These are phyloP conservation scores for Paramecium tetraurelia DNA, from an alignment of 73 alveolate species.

Conservation along the genomic window DNA sequence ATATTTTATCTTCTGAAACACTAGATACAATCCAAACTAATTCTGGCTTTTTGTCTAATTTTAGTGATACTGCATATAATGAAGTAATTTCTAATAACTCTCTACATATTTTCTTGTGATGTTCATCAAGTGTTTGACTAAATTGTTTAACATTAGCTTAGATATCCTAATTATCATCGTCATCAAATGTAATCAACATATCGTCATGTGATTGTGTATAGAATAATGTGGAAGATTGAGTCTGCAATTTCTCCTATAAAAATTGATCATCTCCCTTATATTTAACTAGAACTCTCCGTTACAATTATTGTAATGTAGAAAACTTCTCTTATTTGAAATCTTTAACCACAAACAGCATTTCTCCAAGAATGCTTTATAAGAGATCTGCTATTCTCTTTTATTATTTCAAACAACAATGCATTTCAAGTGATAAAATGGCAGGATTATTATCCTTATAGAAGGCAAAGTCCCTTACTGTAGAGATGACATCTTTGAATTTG, in stretches of 20 bases:
- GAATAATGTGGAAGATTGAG: background rate
- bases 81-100: background rate
- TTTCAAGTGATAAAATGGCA: constrained; percentile 88
- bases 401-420: constrained; percentile 86
- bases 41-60: background rate
- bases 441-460: constrained; percentile 79
- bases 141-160: background rate
- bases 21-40: background rate
- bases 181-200: background rate
- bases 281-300: background rate
- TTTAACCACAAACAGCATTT: constrained; percentile 57
- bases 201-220: background rate
- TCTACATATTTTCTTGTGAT: background rate
- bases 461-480: constrained; percentile 80
- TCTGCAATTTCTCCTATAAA: background rate
- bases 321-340: constrained; percentile 16
- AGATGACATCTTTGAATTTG: constrained; percentile 75
- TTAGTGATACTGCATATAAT: background rate
- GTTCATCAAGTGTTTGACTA: background rate
- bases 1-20: background rate
- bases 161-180: background rate
- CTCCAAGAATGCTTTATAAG: constrained; percentile 76
- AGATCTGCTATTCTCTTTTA: constrained; percentile 78
- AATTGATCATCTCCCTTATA: background rate
- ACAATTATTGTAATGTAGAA: background rate